Conservation (phyloP, 2,329 filamentous ascomycete species). For the Elsinoe fawcettii region DNA sequence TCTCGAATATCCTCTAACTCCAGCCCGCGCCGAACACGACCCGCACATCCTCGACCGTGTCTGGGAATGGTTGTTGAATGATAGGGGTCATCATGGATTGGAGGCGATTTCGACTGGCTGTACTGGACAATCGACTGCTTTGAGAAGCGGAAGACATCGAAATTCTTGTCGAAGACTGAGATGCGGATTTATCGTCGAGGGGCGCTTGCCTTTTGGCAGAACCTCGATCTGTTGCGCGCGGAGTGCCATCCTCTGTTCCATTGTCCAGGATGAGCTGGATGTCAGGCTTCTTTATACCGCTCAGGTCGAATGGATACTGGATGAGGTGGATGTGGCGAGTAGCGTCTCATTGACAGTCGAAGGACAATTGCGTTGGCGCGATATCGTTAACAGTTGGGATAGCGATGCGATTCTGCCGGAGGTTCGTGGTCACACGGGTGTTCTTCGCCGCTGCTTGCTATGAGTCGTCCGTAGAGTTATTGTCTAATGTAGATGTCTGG, state of each 20-base stretch:
- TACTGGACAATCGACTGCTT: neutral
- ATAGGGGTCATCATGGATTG: neutral
- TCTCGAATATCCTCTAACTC: neutral
- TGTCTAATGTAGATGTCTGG: no score
- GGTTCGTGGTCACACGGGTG: no score
- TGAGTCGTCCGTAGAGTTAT: no score
- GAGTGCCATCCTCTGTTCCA: neutral
- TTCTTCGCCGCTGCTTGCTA: no score
- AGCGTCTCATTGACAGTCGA: no score
- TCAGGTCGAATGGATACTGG: no score
- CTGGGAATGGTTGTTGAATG: neutral
- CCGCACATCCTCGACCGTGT: neutral
- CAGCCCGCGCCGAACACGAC: neutral
- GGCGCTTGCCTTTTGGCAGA: neutral
- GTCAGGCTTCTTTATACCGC: no score
- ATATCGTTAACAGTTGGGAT: no score
- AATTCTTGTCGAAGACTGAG: neutral
- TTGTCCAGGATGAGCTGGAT: no score
- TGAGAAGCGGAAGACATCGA: neutral
- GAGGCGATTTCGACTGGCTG: neutral
- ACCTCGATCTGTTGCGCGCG: neutral
- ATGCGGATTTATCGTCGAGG: neutral
- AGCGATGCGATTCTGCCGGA: no score
- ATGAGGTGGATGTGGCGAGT: no score
- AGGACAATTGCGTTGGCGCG: no score